A percentile compares a stretch with the other conserved stretches of the same genome.
Evolutionary conservation across 352 stramenopile genomes (phyloP).

Genomic region (Pythium biforme): DNA sequence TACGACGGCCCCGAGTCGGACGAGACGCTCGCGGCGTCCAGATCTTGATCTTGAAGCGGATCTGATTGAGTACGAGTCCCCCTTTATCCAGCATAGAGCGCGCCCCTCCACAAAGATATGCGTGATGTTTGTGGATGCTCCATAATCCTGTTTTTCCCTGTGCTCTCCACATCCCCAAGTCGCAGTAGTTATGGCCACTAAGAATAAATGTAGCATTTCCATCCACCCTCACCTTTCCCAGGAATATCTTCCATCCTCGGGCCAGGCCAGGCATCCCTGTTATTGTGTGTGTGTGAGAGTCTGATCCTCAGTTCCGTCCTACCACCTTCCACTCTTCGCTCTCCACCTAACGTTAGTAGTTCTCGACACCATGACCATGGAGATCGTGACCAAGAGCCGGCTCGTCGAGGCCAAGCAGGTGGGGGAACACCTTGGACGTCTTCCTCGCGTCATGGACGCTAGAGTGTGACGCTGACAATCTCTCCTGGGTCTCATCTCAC

Average conservation of each 20-base stretch:
- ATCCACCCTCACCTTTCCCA: not conserved
- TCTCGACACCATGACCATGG: slow-evolving; percentile 21
- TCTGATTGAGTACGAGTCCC: too few relatives aligned
- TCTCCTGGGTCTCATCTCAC: not conserved
- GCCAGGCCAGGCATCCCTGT: too few relatives aligned
- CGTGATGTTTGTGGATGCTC: not conserved
- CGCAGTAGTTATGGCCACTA: slow-evolving; percentile 10
- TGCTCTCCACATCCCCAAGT: not conserved
- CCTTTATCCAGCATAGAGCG: not conserved
- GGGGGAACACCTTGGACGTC: not conserved
- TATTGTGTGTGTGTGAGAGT: not conserved
- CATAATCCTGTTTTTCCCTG: not conserved
- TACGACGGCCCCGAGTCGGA: slow-evolving; percentile 43
- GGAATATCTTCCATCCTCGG: not conserved
- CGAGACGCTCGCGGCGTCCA: slow-evolving; percentile 51
- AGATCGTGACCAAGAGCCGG: slow-evolving; percentile 52
- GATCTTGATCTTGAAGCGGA: too few relatives aligned
- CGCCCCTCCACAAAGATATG: too few relatives aligned
- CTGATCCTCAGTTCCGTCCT: not conserved
- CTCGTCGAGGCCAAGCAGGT: slow-evolving; percentile 83
- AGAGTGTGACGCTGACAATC: not conserved
- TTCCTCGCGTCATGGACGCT: too few relatives aligned
- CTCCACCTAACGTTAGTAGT: too few relatives aligned
- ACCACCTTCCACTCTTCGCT: too few relatives aligned
- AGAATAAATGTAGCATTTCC: slow-evolving; percentile 21